Evolutionary conservation across 805 yeast genomes (phyloP), one percentile per base, ranked within the genome.

Genomic region (Monosporozyma aerobia): DNA sequence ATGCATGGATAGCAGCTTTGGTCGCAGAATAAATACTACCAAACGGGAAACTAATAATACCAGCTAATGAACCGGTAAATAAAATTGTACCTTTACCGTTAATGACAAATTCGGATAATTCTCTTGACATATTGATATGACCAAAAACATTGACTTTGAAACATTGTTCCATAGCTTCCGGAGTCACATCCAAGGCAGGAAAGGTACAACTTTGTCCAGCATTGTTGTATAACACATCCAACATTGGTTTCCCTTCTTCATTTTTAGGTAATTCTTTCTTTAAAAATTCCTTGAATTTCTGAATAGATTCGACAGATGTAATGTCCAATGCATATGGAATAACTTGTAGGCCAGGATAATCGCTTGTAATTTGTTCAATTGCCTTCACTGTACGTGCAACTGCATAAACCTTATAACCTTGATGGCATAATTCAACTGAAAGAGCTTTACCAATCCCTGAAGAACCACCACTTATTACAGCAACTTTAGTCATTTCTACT

Each of bases 1-100:
- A 87, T 58, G 79, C 83, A 57, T 85, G 88, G 53, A 87, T 80
- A 0, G 92, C 90, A 5, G 90, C 88, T 61, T 87, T 87, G 1
- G 85, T 65, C 1, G 90, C 75, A 33, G 82, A 76, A 62, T 87
- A 87, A 32, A 81, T 71, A 13, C 83, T 73, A 0, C 83, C 80
- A 65, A 82, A 85, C 27, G 95, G 95, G 70, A 86, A 81, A 2
- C 87, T 82, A 11, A 77, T 68, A 14, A 79, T 51, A 0, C 88
- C 94, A 14, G 85, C 77, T 2, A 83, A 65, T 3, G 90, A 83
- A 1, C 94, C 94, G 0, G 94, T 85, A 67, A 83, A 85, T 0
- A 83, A 81, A 53, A 87, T 77, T 0, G 80, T 77, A 3, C 92
- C 94, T 58, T 82, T 74, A 1, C 86, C 81, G 39, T 78, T 78